Evolutionary conservation across 192 early-diverging fungal species (phyloP).

Genomic region (Irineochytrium annulatum): DNA sequence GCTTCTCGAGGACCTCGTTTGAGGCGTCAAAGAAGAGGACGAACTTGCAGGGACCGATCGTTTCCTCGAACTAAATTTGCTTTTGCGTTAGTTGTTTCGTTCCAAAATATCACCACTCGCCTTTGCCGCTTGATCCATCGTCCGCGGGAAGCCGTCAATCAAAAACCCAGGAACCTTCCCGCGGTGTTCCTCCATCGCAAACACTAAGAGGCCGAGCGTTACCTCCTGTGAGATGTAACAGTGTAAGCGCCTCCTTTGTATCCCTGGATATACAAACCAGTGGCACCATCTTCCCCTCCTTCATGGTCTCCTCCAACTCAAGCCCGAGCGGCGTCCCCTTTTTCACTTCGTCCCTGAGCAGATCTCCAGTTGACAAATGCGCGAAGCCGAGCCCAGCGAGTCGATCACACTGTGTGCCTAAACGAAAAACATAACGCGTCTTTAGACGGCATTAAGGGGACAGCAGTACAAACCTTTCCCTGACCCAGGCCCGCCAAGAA

Average conservation of each 20-base stretch:
- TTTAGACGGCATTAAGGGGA: background rate
- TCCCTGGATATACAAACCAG: slow-evolving; percentile 22
- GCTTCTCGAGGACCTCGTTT: slow-evolving; percentile 37
- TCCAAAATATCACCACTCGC: slow-evolving; percentile 1
- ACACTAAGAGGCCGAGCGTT: slow-evolving; percentile 23
- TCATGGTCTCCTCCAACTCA: slow-evolving; percentile 43
- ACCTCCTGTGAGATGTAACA: slow-evolving; percentile 15
- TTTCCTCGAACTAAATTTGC: slow-evolving; percentile 31
- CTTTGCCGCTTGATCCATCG: slow-evolving; percentile 54
- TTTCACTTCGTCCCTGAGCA: slow-evolving; percentile 53
- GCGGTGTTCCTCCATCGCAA: slow-evolving; percentile 19
- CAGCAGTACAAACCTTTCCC: slow-evolving; percentile 30
- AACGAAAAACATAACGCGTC: background rate
- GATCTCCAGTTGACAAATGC: slow-evolving; percentile 59
- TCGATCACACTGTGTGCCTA: slow-evolving; percentile 55
- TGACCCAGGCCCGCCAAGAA: slow-evolving; percentile 48
- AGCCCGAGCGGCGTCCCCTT: slow-evolving; percentile 37
- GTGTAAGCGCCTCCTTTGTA: background rate
- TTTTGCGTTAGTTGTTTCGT: background rate
- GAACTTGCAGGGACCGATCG: slow-evolving; percentile 39
- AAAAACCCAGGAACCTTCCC: slow-evolving; percentile 39
- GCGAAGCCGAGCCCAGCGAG: slow-evolving; percentile 43
- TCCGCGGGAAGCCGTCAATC: slow-evolving; percentile 64
- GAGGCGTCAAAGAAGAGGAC: slow-evolving; percentile 53
- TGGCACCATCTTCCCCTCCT: slow-evolving; percentile 61